Evolutionary conservation across 1,284 basidiomycete genomes (phyloP), one percentile per base, ranked within the genome.

Genomic region (Earliella scabrosa): DNA sequence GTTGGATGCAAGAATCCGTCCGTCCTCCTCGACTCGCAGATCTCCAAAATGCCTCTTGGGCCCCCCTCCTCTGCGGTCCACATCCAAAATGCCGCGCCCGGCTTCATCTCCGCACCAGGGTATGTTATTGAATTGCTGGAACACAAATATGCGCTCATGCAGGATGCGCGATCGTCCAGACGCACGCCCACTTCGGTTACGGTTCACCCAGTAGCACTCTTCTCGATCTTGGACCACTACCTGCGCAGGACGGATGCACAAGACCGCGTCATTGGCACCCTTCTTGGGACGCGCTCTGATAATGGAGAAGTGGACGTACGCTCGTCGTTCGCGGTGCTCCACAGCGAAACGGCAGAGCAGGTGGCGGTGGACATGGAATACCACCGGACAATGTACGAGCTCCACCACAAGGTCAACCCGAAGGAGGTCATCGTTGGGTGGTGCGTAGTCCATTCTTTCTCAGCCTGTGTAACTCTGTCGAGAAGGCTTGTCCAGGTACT

Each of bases 221-320:
- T 98, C 71, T 90, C 93, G 55, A 95, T 98, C 77, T 88, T 99
- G 62, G 97, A 98, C 76, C 97, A 99, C 78, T 97, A 95, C 76
- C 87, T 98, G 48, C 91, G 97, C 35, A 86, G 95, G 60, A 89
- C 85, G 48, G 85, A 89, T 65, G 74, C 80, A 35, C 92, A 95
- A 68, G 90, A 91, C 63, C 87, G 97, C 55, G 97, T 99, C 8
- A 97, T 99, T 70, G 97, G 97, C 23, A 98, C 97, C 0, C 84
- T 99, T 27, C 88, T 99, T 40, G 97, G 97, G 13, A 87, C 83
- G 46, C 87, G 96, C 65, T 87, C 83, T 44, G 88, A 94, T 58
- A 71, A 68, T 11, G 73, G 72, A 16, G 72, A 72, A 34, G 64
- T 76, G 53, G 88, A 94, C 63, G 86, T 97, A 57, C 85, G 86